These are phyloP conservation scores for Aspergillus heteromorphus DNA, from an alignment of 495 filamentous ascomycete genomes.

Conservation along the genomic window DNA sequence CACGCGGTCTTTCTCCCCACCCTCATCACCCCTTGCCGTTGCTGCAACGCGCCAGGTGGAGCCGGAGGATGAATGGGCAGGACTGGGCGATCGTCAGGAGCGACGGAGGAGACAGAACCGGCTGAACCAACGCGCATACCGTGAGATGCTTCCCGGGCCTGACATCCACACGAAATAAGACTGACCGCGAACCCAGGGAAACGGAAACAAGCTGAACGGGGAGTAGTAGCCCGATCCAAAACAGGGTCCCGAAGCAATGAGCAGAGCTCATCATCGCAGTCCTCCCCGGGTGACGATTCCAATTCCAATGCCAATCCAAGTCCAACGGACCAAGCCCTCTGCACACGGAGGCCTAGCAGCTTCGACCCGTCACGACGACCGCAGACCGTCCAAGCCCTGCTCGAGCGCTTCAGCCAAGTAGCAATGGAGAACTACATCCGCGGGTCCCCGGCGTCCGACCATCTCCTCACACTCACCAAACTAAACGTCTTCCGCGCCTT, in stretches of 20 bases:
- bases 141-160: constrained; percentile 20
- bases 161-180: constrained; percentile 4
- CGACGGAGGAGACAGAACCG: constrained; percentile 39
- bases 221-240: neutral
- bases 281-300: no score
- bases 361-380: neutral
- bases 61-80: constrained; percentile 33
- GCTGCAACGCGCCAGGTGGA: neutral
- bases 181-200: constrained; percentile 7
- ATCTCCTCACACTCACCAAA: constrained; percentile 37
- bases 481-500: constrained; percentile 41
- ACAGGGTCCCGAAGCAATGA: neutral
- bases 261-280: neutral
- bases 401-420: constrained; percentile 21
- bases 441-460: constrained; percentile 30
- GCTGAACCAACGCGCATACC: constrained; percentile 38
- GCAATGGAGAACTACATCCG: constrained; percentile 27
- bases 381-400: constrained; percentile 6
- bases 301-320: no score
- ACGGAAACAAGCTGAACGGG: constrained; percentile 14
- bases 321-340: neutral
- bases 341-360: neutral
- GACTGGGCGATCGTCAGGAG: constrained; percentile 32
- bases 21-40: neutral
- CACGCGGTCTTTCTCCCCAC: neutral